Percentiles rank a stretch among this genome's conserved stretches.
These are phyloP conservation scores for Beauveria sp. DNA, from an alignment of 2,329 filamentous ascomycete genomes.

Conservation along the genomic window DNA sequence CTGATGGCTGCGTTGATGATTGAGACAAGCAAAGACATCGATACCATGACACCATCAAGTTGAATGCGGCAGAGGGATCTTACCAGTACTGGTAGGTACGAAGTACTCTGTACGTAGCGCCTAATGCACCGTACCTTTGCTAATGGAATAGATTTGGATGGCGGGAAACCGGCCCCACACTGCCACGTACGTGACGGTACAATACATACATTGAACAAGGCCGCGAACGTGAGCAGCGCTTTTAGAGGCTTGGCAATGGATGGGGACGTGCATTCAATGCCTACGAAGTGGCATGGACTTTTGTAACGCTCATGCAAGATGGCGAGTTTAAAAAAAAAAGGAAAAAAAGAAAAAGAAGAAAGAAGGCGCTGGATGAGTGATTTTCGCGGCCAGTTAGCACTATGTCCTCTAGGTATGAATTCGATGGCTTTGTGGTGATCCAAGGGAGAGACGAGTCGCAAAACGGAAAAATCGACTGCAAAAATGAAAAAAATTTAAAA, in stretches of 20 bases:
- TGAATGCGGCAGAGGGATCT: background rate
- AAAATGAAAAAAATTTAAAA: background rate
- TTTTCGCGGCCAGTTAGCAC: no score
- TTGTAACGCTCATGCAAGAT: background rate
- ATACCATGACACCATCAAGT: no score
- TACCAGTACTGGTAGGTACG: background rate
- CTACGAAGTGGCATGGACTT: background rate
- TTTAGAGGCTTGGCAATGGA: conserved; percentile 2
- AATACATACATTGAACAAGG: background rate
- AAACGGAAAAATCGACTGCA: background rate
- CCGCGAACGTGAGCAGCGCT: background rate
- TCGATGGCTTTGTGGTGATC: no score
- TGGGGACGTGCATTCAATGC: background rate
- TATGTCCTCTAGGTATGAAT: no score
- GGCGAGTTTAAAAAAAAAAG: background rate
- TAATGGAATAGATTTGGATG: background rate
- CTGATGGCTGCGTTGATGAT: background rate
- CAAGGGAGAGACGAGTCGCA: no score
- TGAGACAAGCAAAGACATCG: background rate
- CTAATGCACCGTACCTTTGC: no score
- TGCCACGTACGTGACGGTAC: background rate
- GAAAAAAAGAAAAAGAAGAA: no score
- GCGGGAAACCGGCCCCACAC: background rate
- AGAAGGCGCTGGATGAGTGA: no score
- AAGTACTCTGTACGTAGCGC: background rate